Percentiles rank a stretch among this genome's conserved stretches.
These are phyloP conservation scores for Alternaria atra DNA, from an alignment of 2,329 filamentous ascomycete genomes.

Conservation along the genomic window DNA sequence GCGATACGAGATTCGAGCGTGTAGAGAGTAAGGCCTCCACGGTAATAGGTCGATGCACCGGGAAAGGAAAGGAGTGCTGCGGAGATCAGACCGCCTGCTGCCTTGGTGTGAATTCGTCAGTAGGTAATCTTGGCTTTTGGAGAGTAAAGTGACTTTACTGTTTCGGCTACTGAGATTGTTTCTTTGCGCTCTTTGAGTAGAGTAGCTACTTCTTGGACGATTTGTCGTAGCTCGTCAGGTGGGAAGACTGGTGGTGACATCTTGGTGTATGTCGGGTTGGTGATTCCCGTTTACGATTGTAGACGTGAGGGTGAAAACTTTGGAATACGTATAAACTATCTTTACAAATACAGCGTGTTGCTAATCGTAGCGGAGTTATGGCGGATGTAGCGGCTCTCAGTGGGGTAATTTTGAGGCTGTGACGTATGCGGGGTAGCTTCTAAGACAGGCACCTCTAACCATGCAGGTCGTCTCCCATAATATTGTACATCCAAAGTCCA, in stretches of 20 bases:
- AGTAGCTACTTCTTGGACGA: slow-evolving; percentile 60
- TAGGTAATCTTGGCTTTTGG: neutral
- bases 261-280: neutral
- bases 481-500: neutral
- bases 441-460: neutral
- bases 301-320: neutral
- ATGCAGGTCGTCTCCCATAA: neutral
- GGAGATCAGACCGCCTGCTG: slow-evolving; percentile 69
- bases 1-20: slow-evolving; percentile 66
- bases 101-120: slow-evolving; percentile 50
- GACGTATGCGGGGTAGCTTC: slow-evolving; percentile 34
- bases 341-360: slow-evolving; percentile 8
- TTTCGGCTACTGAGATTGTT: slow-evolving; percentile 69
- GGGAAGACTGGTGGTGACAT: slow-evolving; percentile 51
- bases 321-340: neutral
- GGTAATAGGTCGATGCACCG: slow-evolving; percentile 67
- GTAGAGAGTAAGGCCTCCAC: slow-evolving; percentile 70
- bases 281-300: neutral
- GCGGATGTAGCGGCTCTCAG: slow-evolving; percentile 2
- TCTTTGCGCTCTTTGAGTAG: slow-evolving; percentile 65
- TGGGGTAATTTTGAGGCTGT: slow-evolving; percentile 27
- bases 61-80: slow-evolving; percentile 66
- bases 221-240: slow-evolving; percentile 52
- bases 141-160: slow-evolving; percentile 49
- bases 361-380: slow-evolving; percentile 2